Conservation (phyloP, 139 green algal species). For the Chlorella sp. region DNA sequence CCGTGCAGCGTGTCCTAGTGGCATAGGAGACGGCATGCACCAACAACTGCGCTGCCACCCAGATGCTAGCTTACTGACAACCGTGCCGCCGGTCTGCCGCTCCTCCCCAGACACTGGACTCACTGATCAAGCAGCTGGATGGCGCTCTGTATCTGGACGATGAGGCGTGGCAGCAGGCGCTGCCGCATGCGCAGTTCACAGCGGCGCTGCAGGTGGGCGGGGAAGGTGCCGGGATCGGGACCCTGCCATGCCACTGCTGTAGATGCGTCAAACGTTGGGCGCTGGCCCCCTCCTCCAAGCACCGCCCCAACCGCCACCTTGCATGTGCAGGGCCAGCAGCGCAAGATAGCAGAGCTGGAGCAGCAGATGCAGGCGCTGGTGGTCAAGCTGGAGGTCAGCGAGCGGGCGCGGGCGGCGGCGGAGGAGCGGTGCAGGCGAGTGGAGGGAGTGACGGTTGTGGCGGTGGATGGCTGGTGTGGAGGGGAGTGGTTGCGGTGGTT, state of each 20-base stretch:
- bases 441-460: too few relatives aligned
- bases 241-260: too few relatives aligned
- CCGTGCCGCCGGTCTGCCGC: too few relatives aligned
- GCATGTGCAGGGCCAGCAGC: conserved; percentile 33
- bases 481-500: too few relatives aligned
- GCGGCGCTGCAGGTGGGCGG: conserved; percentile 6
- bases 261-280: too few relatives aligned
- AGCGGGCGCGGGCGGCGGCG: neutral
- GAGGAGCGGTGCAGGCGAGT: conserved; percentile 4
- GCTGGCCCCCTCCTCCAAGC: too few relatives aligned
- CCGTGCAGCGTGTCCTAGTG: too few relatives aligned
- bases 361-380: neutral
- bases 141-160: conserved; percentile 27
- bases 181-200: conserved; percentile 27
- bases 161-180: conserved; percentile 1
- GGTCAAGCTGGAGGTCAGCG: conserved; percentile 25
- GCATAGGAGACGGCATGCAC: too few relatives aligned
- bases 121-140: conserved; percentile 6
- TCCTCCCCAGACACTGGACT: neutral
- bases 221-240: neutral
- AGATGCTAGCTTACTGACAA: too few relatives aligned
- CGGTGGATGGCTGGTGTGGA: too few relatives aligned
- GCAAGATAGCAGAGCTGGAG: conserved; percentile 33
- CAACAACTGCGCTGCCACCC: too few relatives aligned
- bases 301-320: neutral